Base-by-base conservation (phyloP, 768 basidiomycete species). In the Suillus subalutaceus region DNA sequence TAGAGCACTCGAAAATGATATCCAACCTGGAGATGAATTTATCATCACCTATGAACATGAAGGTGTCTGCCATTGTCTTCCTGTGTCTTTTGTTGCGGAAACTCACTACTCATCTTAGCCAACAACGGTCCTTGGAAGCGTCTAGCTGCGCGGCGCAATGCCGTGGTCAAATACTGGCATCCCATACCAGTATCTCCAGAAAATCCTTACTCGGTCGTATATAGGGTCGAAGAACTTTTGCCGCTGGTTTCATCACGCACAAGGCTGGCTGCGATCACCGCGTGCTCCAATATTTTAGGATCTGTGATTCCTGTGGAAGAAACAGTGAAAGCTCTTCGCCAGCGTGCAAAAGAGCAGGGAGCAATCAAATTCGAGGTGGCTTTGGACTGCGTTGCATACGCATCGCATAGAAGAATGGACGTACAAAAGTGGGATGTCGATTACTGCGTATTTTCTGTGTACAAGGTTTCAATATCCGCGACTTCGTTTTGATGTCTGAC, bases 11-110 rank as follows among this genome's bases (percentile, higher is more conserved):
- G 89, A 90, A 40, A 71, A 68, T 0, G 83, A 83, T 63, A 80
- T 93, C 32, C 72, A 82, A 41, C 66, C 77, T 1, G 89, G 85
- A 5, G 92, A 93, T 65, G 92, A 93, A 75, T 86, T 93, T 64
- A 87, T 94, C 63, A 73, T 93, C n/a, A 90, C 88, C 0, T 86
- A 85, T 1, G 92, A 93, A 73, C 92, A 94, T 68, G 92, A 94
- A 82, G 87, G 90, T 92, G 40, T 32, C 79, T 60, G 10, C 6
- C 18, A 12, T 13, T 12, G 18, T 60, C 10, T 65, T 6, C 9
- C 6, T 13, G 26, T 43, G 26, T 10, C 30, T 66, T 26, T 26
- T 56, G 41, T 46, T 48, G 55, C 20, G 9, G 2, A 26, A 12
- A 9, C 20, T 6, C 2, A 18, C 30, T 46, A 32, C 43, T 60